Base-by-base conservation (phyloP, 768 basidiomycete genomes). In the Russula abietina region DNA sequence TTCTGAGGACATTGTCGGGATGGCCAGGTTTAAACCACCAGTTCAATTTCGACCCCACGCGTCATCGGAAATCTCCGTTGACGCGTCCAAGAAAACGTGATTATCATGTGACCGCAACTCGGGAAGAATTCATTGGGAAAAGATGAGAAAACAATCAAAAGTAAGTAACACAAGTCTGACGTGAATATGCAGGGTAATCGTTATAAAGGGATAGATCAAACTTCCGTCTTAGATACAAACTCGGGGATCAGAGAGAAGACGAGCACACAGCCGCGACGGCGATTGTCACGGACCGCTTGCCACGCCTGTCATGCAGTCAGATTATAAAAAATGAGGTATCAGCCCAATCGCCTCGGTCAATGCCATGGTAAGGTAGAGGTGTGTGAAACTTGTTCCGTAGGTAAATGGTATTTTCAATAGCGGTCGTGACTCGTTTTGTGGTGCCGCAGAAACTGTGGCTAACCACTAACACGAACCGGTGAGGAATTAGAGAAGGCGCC, bases 271-370 rank as follows among this genome's bases (percentile, higher is more conserved):
- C 38, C 38, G 8, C 12, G 16, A 43, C 55, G 30, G 24, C 24
- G 24, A 55, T 39, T 24, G 53, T 26, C 24, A n/a, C 19, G 30
- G 14, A n/a, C 19, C n/a, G 30, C 28, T 56, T 30, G n/a, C 55
- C 30, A 19, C 30, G 32, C 43, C 19, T 30, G 30, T 57, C 55
- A 19, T 12, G 46, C 14, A 24, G 50, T 58, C 41, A n/a, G 43
- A 60, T 60, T 64, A 64, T 55, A 51, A 19, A 46, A 49, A 51
- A 50, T 64, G 63, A 60, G 63, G 63, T 64, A 64, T 64, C 58
- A 51, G 59, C 48, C 43, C 57, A 60, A 55, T 41, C 39, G 26
- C 63, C 46, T 51, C 32, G 7, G 53, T 59, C 28, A 43, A 43
- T 45, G 59, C 36, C 24, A 43, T 32, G 39, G n/a, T 60, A 57